These are phyloP conservation scores for Dactylellina leptospora DNA, from an alignment of 2,329 filamentous ascomycete genomes.

Conservation along the genomic window DNA sequence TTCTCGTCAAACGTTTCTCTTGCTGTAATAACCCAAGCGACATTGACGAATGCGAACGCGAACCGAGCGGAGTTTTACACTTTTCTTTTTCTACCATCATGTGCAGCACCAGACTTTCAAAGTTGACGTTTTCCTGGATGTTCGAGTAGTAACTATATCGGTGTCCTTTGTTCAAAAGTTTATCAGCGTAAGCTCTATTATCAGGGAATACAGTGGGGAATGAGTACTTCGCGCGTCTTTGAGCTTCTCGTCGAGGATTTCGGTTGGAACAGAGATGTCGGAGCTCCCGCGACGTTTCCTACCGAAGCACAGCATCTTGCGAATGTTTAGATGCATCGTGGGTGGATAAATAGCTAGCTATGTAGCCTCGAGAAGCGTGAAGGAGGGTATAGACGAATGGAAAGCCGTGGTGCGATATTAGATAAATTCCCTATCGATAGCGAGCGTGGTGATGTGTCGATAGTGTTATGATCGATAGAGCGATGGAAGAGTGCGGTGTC, in stretches of 20 bases:
- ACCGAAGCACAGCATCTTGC: too few relatives aligned
- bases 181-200: not conserved
- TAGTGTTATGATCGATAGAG: too few relatives aligned
- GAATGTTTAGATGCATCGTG: too few relatives aligned
- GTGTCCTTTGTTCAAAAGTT: not conserved
- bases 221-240: not conserved
- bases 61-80: not conserved
- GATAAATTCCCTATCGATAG: too few relatives aligned
- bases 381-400: too few relatives aligned
- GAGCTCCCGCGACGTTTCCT: too few relatives aligned
- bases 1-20: not conserved
- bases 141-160: conserved; percentile 14
- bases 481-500: too few relatives aligned
- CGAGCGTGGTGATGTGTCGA: too few relatives aligned
- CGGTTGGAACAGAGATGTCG: not conserved
- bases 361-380: too few relatives aligned
- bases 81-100: conserved; percentile 38
- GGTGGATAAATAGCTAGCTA: too few relatives aligned
- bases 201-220: not conserved
- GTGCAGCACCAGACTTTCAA: conserved; percentile 35
- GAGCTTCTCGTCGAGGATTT: not conserved
- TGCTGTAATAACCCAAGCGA: not conserved
- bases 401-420: too few relatives aligned
- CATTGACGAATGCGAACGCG: not conserved
- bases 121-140: conserved; percentile 26